Evolutionary conservation across 2,329 filamentous ascomycete genomes (phyloP).

Genomic region (Diaporthe sp.): DNA sequence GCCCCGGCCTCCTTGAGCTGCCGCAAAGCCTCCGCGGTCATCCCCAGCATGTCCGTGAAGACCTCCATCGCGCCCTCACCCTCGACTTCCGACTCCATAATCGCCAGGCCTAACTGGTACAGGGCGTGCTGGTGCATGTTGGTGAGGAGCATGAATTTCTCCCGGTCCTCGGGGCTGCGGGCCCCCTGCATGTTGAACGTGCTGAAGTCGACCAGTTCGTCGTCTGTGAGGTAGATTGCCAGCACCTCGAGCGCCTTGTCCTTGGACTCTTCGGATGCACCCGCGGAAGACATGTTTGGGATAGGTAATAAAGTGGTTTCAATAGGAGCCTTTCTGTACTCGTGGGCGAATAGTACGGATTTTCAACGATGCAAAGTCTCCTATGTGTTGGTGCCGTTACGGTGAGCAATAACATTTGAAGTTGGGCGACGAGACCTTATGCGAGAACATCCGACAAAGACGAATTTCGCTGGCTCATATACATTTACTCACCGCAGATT

Average conservation of each 20-base stretch:
- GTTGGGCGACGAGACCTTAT: neutral
- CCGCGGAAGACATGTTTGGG: neutral
- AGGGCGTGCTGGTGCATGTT: slow-evolving; percentile 13
- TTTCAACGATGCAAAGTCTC: neutral
- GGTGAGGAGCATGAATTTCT: neutral
- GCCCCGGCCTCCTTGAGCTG: neutral
- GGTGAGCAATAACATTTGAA: neutral
- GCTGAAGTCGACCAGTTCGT: slow-evolving; percentile 4
- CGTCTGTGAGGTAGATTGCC: neutral
- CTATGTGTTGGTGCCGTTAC: neutral
- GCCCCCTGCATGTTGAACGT: neutral
- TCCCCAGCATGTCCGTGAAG: neutral
- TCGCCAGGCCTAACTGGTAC: neutral
- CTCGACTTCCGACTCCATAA: neutral
- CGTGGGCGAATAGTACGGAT: neutral
- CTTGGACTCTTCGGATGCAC: neutral
- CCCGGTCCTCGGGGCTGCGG: neutral
- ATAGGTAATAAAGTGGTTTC: neutral
- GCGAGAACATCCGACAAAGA: neutral
- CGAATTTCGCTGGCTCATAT: neutral
- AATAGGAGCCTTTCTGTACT: too few relatives aligned
- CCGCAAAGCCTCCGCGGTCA: slow-evolving; percentile 13
- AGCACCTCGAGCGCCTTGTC: slow-evolving; percentile 12
- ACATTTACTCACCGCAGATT: neutral
- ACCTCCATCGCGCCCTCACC: slow-evolving; percentile 15